A percentile compares a stretch with the other conserved stretches of the same genome.
Evolutionary conservation across 2,329 filamentous ascomycete genomes (phyloP).

Genomic region (Alternaria consortialis): DNA sequence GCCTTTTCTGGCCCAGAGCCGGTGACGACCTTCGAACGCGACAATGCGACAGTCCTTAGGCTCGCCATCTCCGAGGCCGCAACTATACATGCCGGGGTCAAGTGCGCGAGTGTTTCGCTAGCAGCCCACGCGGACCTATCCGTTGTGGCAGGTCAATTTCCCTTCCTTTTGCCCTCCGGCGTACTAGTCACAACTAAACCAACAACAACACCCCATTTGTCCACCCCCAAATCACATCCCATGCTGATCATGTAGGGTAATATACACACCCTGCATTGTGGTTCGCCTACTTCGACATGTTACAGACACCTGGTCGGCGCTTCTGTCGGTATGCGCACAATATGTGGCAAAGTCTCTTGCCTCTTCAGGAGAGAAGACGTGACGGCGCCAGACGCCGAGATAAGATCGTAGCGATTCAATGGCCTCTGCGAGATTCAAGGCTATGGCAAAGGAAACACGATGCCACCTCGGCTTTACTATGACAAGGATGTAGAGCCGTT

Average conservation of each 20-base stretch:
- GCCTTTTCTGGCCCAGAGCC: conserved; percentile 16
- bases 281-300: conserved; percentile 8
- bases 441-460: background rate
- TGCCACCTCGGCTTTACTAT: conserved; percentile 3
- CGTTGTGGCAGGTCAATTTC: conserved; percentile 14
- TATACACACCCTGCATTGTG: conserved; percentile 10
- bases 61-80: conserved; percentile 6
- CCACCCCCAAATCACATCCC: conserved; percentile 3
- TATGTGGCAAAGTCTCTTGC: conserved; percentile 9
- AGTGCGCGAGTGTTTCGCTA: conserved; percentile 5
- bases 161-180: conserved; percentile 11
- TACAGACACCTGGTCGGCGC: background rate
- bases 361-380: background rate
- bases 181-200: conserved; percentile 1
- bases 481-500: conserved; percentile 4
- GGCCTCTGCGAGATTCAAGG: background rate
- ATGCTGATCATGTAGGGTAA: conserved; percentile 6
- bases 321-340: conserved; percentile 15
- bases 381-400: conserved; percentile 2
- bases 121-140: conserved; percentile 7
- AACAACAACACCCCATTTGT: conserved; percentile 4
- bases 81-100: conserved; percentile 1
- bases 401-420: background rate
- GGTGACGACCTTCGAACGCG: background rate
- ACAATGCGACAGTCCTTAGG: conserved; percentile 2